Conservation (phyloP, 2,329 filamentous ascomycete genomes). For the Colletotrichum cereale region DNA sequence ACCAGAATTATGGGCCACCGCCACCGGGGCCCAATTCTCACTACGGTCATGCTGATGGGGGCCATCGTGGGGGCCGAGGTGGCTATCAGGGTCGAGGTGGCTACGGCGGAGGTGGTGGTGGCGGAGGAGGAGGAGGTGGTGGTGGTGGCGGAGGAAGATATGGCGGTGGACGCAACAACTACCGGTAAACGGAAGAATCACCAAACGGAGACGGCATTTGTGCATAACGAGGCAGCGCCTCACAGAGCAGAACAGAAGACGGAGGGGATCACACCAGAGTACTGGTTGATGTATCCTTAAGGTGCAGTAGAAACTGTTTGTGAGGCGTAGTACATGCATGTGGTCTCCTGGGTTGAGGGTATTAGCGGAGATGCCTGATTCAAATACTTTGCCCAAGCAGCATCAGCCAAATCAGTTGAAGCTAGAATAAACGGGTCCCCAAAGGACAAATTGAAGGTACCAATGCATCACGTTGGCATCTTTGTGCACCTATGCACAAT, state of each 20-base stretch:
- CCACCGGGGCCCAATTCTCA: constrained; percentile 15
- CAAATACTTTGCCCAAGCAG: neutral
- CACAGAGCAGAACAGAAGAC: neutral
- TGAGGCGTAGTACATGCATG: neutral
- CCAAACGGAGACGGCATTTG: neutral
- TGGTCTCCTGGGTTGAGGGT: neutral
- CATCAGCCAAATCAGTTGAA: neutral
- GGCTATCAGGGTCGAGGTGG: constrained; percentile 27
- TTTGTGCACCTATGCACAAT: neutral
- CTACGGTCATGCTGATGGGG: constrained; percentile 11
- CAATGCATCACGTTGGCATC: neutral
- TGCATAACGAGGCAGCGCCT: neutral
- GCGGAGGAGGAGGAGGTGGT: neutral
- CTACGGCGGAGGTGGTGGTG: constrained; percentile 18
- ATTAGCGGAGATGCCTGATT: neutral
- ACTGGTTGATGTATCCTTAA: neutral
- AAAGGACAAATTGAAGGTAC: neutral
- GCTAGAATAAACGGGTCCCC: neutral
- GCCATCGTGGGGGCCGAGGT: constrained; percentile 26
- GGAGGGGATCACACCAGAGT: no score
- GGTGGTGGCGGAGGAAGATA: constrained; percentile 17
- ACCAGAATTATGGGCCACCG: constrained; percentile 30
- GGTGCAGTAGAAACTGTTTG: neutral
- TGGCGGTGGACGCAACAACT: constrained; percentile 26
- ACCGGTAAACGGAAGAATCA: constrained; percentile 5